These are phyloP conservation scores for Lasiosphaeria hispida DNA, from an alignment of 495 filamentous ascomycete species.

Conservation along the genomic window DNA sequence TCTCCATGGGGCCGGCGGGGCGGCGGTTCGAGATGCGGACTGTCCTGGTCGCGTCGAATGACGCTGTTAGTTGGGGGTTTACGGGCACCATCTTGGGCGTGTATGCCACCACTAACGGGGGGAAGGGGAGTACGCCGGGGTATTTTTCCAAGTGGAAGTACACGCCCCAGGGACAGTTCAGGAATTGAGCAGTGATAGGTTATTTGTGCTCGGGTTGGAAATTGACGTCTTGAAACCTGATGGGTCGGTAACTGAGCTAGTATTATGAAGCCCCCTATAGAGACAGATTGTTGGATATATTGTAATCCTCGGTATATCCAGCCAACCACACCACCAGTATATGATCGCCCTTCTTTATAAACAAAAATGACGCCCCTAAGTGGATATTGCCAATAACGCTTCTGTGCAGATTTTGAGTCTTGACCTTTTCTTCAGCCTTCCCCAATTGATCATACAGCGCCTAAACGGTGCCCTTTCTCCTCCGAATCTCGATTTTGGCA, in stretches of 20 bases:
- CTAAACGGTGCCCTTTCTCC: slow-evolving; percentile 23
- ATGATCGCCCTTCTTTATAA: no score
- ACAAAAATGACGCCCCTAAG: no score
- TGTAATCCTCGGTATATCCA: no score
- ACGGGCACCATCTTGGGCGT: slow-evolving; percentile 49
- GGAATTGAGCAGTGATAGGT: slow-evolving; percentile 24
- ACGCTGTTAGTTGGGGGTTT: slow-evolving; percentile 49
- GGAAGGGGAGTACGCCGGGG: slow-evolving; percentile 37
- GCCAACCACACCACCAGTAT: no score
- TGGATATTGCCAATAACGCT: no score
- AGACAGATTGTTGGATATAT: no score
- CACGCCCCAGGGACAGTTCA: slow-evolving; percentile 40
- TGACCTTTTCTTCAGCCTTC: no score
- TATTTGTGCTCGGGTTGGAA: background rate
- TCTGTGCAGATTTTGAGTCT: no score
- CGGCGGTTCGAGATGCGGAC: slow-evolving; percentile 29
- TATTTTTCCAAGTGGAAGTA: slow-evolving; percentile 51
- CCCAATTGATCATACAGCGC: no score
- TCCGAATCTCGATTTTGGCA: slow-evolving; percentile 26
- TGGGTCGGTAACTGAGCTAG: no score
- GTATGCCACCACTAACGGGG: slow-evolving; percentile 54
- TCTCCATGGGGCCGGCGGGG: slow-evolving; percentile 41
- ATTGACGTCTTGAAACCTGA: no score
- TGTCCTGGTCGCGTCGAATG: slow-evolving; percentile 40
- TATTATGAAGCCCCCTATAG: no score